Base-by-base conservation (phyloP, 2,329 filamentous ascomycete genomes). In the Colletotrichum sp. region DNA sequence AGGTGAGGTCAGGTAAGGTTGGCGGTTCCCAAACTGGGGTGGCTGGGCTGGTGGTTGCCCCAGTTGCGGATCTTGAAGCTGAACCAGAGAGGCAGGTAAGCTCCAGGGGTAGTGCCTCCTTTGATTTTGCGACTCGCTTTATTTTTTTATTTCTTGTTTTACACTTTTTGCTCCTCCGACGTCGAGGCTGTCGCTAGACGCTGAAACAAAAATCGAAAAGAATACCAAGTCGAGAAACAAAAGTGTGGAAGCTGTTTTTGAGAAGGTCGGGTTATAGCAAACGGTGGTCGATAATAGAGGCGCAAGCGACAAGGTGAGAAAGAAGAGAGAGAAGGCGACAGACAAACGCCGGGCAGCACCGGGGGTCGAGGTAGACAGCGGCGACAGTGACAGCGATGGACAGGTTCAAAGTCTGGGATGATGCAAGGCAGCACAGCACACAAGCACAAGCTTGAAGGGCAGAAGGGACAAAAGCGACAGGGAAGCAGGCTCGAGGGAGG, bases 321-420 rank as follows among this genome's bases (percentile, higher is more conserved):
- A 74, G 59, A 62, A 21, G 59, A 32, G 28, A 30, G 32, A 30
- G 18, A 18, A 34, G 59, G 44, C n/a, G 44, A 18, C 57, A 60
- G 57, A 60, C 24, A 30, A 30, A 30, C 57, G 28, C n/a, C 28
- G 18, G 28, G 59, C 30, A 15, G 59, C 59, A 30, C 59, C 26
- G 63, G 77, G 91, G 94, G 86, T 98, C 98, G 87, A 93, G 94
- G 88, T 95, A 98, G 85, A 96, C 96, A 16, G 90, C 88, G 69
- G 52, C 68, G 49, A 71, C n/a, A 52, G n/a, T 52, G 44, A 52
- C 44, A 52, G 44, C 44, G 44, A 52, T 52, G 44, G n/a, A 52
- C 68, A 75, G 39, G 69, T 21, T n/a, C 21, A 70, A 70, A 69
- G 59, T 69, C 70, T 76, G 72, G 73, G 73, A 76, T 63, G 73